Evolutionary conservation across 2,329 filamentous ascomycete genomes (phyloP), one percentile per base, ranked within the genome.

Genomic region (Lachnellula willkommii): DNA sequence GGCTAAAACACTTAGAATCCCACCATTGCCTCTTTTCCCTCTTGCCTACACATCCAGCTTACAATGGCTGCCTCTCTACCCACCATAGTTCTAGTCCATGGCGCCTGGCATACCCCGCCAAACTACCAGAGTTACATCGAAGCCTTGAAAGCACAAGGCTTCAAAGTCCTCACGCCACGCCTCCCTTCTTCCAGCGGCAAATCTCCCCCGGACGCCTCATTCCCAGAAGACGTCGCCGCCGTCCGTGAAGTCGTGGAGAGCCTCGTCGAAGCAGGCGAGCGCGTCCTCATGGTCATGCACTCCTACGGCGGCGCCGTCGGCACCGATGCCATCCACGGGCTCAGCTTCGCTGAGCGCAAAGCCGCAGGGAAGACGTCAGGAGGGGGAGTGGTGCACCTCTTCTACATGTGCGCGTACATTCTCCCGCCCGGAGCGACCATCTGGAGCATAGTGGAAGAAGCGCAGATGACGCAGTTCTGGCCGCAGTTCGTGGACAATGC

Each of bases 261-360:
- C n/a, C 28, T 54, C 17, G 14, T 54, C n/a, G 37, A 48, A 15
- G 47, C 20, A 12, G 53, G 53, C 14, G 39, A 53, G 37, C 67
- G 73, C 20, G 69, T 74, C 9, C 50, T 74, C 2, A 61, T 74
- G 7, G 52, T 72, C n/a, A 63, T 68, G 15, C 72, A 75, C 48
- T 72, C 69, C 20, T 74, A 72, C 65, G 66, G 69, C 8, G 72
- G 71, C 11, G 63, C 70, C 0, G 58, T 71, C 1, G 66, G 62
- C 3, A 63, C 69, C 3, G 66, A 71, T 51, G 68, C 66, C 11
- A 59, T 70, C 2, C 63, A 65, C 9, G 72, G 70, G 0, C 60
- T 71, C 4, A 60, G 67, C 9, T 71, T 72, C 53, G 55, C 61
- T 42, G 67, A 71, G 39, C 63, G 73, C 15, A 60, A 66, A 52